A percentile compares a stretch with the other conserved stretches of the same genome.
Conservation (phyloP, 1,139 yeast genomes). For the Meyerozyma sp. region DNA sequence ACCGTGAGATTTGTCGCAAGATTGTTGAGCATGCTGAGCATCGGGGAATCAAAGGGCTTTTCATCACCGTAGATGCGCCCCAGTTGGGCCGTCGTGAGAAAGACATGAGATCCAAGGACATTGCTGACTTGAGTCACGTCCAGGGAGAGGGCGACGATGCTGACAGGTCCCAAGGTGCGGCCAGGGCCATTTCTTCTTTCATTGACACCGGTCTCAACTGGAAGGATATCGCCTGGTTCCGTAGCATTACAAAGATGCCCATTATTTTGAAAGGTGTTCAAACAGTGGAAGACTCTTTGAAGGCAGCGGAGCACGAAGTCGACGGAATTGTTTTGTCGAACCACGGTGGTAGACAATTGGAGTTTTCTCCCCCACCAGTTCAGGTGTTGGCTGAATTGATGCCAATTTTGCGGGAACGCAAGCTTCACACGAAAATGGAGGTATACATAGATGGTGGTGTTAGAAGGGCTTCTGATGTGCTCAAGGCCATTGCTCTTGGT, state of each 20-base stretch:
- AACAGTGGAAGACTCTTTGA: conserved; percentile 60
- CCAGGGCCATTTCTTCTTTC: conserved; percentile 72
- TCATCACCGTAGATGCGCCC: conserved; percentile 92
- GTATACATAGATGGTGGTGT: conserved; percentile 62
- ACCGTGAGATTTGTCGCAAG: conserved; percentile 51
- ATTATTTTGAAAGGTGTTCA: conserved; percentile 68
- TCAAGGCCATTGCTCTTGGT: conserved; percentile 65
- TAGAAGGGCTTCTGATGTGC: conserved; percentile 61
- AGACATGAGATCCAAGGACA: conserved; percentile 43
- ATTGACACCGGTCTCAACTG: conserved; percentile 76
- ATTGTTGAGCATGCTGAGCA: conserved; percentile 68
- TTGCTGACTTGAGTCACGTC: conserved; percentile 42
- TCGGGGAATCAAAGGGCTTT: conserved; percentile 73
- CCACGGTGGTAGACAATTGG: conserved; percentile 75
- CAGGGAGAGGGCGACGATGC: conserved; percentile 60
- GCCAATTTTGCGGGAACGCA: conserved; percentile 46
- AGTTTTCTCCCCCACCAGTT: conserved; percentile 61
- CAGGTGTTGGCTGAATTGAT: conserved; percentile 63
- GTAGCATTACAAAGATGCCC: conserved; percentile 56
- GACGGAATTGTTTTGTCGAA: conserved; percentile 64
- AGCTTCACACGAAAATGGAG: conserved; percentile 44
- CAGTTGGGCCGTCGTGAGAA: conserved; percentile 89
- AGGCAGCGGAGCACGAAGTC: conserved; percentile 58
- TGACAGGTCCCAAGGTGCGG: conserved; percentile 78
- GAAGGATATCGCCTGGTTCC: conserved; percentile 46